Base-by-base conservation (phyloP, 345 rosid species). In the Alliaria petiolata region DNA sequence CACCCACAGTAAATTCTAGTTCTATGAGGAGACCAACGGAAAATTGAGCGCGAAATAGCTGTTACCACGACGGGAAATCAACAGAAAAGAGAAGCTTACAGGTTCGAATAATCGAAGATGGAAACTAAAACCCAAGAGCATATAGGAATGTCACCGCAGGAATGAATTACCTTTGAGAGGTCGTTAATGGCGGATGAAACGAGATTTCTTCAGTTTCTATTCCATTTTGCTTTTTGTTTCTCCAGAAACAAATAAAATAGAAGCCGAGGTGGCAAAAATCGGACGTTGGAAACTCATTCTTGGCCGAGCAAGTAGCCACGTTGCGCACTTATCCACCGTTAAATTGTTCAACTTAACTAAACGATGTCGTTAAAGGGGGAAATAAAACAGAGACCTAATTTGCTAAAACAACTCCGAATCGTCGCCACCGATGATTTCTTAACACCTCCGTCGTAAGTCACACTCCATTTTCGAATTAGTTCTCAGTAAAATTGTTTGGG, bases 131-230 rank as follows among this genome's bases (percentile, higher is more conserved):
- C 4, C 10, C 28, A 33, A 25, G 2, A 60, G 36, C 12, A 30
- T 22, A 47, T 0, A 25, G 13, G 4, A 6, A 42, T 42, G 12
- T 57, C 42, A 7, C 8, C 20, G 13, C 6, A 1, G 20, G 5
- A 59, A 10, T 20, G 3, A 59, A 10, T 38, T 19, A 74, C 67
- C 72, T 66, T n/a, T 42, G 40, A 59, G 69, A 52, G 63, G 74
- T 67, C 64, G 78, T 61, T 51, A 75, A 75, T 75, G 78, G 74
- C 69, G 69, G 57, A 75, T 52, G 62, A 4, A 52, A 67, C 38
- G 35, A 67, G 34, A 67, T 67, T 74, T 67, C 50, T 70, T 38
- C 40, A 12, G 42, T 54, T 31, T 39, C 40, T 33, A 19, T 17
- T 54, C 44, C 12, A 11, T 38, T 49, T 70, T 49, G 12, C 16